phyloP scores from a whole-genome alignment of 306 rosid genomes.

The Astragalus glycyphyllos region DNA sequence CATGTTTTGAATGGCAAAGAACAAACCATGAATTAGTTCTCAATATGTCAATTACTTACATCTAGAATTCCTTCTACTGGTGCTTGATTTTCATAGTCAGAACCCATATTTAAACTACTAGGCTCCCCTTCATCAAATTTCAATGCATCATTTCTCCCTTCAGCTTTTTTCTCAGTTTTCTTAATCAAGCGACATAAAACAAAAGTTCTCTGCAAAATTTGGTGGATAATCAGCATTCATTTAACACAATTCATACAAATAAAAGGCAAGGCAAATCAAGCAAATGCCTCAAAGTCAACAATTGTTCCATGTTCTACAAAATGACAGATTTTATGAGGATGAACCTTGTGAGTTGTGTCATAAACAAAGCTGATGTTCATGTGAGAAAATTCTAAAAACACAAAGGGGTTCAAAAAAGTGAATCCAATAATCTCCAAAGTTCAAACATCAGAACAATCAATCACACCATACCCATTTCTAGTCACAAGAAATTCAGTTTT shows the following conservation, averaged over 20 bases:
- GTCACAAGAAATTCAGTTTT: too few relatives aligned
- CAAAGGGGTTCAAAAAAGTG: too few relatives aligned
- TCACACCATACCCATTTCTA: too few relatives aligned
- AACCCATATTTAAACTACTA: constrained; percentile 26
- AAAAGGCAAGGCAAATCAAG: constrained; percentile 11
- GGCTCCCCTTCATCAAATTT: constrained; percentile 44
- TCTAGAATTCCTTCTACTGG: neutral
- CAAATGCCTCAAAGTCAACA: constrained; percentile 24
- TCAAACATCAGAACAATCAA: too few relatives aligned
- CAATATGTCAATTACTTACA: constrained; percentile 47
- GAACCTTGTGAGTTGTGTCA: too few relatives aligned
- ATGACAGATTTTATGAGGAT: too few relatives aligned
- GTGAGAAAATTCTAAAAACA: too few relatives aligned
- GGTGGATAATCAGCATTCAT: too few relatives aligned
- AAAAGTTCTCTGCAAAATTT: constrained; percentile 51
- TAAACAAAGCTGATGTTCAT: too few relatives aligned
- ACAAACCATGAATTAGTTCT: neutral
- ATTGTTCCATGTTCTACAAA: neutral
- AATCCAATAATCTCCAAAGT: too few relatives aligned
- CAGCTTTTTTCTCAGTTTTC: constrained; percentile 43
- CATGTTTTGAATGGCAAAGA: neutral
- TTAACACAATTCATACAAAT: too few relatives aligned
- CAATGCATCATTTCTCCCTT: constrained; percentile 12
- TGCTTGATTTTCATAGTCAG: constrained; percentile 26
- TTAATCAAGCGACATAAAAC: constrained; percentile 59